A percentile compares a stretch with the other conserved stretches of the same genome.
phyloP scores from a whole-genome alignment of 768 basidiomycete species.

The Termitomyces heimii region DNA sequence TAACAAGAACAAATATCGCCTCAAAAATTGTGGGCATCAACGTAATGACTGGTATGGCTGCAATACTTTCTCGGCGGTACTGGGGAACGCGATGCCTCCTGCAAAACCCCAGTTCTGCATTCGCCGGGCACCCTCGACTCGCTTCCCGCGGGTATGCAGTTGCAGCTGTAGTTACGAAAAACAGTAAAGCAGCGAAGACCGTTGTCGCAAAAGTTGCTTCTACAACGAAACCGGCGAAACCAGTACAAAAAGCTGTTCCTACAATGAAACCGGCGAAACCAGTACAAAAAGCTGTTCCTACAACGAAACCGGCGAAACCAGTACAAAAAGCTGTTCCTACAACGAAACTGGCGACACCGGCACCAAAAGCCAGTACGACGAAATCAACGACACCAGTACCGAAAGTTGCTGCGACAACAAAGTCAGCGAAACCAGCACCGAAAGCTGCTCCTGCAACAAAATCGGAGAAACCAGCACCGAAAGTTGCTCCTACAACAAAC shows the following conservation, averaged over 20 bases:
- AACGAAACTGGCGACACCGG: background rate
- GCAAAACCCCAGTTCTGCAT: conserved; percentile 1
- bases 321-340: background rate
- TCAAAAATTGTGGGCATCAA: conserved; percentile 4
- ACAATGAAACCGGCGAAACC: background rate
- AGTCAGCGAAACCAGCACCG: background rate
- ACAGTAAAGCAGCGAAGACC: conserved; percentile 4
- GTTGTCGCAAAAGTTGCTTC: background rate
- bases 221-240: background rate
- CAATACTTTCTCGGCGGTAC: conserved; percentile 12
- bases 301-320: background rate
- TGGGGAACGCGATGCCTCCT: conserved; percentile 10
- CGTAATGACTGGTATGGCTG: conserved; percentile 12
- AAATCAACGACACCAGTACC: background rate
- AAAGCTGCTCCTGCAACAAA: background rate
- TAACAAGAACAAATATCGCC: background rate
- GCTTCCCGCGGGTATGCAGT: conserved; percentile 8
- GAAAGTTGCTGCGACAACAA: too few relatives aligned
- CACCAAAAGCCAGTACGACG: too few relatives aligned
- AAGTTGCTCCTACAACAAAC: background rate
- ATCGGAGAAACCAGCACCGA: background rate
- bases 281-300: background rate
- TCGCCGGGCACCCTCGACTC: conserved; percentile 6
- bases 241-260: background rate
- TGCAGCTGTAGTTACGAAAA: conserved; percentile 3